These are phyloP conservation scores for Colletotrichum sp. DNA, from an alignment of 2,329 filamentous ascomycete genomes.

Conservation along the genomic window DNA sequence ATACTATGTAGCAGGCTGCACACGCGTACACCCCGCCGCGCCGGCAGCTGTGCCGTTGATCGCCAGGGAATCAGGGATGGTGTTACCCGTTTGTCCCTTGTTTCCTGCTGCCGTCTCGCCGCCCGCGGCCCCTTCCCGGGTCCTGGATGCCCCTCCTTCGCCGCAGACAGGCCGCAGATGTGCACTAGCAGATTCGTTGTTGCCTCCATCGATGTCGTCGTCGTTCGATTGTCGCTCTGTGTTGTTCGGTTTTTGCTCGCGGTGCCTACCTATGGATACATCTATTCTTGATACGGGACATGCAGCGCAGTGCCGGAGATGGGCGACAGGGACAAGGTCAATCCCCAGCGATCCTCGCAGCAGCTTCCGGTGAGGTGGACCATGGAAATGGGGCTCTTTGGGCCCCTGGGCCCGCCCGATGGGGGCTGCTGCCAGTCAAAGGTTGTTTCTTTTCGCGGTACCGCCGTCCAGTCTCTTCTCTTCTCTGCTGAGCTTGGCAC, in stretches of 20 bases:
- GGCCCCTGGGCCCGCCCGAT: neutral
- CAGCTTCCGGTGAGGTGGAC: slow-evolving; percentile 15
- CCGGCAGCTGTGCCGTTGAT: slow-evolving; percentile 14
- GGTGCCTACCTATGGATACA: neutral
- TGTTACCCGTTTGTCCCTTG: neutral
- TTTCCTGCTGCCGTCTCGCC: neutral
- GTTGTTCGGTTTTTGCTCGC: neutral
- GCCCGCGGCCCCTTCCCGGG: neutral
- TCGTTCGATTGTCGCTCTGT: neutral
- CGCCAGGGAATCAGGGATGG: slow-evolving; percentile 9
- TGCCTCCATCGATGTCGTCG: neutral
- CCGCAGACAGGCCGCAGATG: neutral
- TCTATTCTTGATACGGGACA: neutral
- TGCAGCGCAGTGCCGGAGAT: neutral
- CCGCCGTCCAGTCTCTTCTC: neutral
- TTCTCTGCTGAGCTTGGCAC: neutral
- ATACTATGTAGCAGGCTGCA: neutral
- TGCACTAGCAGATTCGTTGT: neutral
- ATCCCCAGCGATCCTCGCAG: slow-evolving; percentile 20
- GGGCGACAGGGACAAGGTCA: slow-evolving; percentile 3
- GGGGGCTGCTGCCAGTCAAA: neutral
- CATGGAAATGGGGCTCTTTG: neutral
- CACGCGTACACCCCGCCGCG: slow-evolving; percentile 14
- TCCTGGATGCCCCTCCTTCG: neutral
- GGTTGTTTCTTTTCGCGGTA: neutral